phyloP scores from a whole-genome alignment of 129 eudicot species.

The Silybum marianum region DNA sequence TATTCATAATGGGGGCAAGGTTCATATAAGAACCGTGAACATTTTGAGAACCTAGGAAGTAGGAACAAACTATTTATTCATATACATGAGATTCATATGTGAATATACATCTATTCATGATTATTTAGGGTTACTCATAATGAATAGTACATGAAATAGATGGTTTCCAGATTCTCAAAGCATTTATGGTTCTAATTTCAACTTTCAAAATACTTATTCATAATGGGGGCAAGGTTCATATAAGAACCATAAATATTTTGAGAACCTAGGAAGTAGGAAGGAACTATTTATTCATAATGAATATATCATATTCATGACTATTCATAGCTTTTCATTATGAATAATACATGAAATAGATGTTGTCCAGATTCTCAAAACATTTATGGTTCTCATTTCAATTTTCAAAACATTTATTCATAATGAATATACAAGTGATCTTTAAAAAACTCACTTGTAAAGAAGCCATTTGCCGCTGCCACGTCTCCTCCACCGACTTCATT shows the following conservation, averaged over 20 bases:
- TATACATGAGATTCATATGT: too few relatives aligned
- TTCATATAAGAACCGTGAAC: not conserved
- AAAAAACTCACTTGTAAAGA: slow-evolving; percentile 77
- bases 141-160: not conserved
- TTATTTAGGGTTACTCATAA: not conserved
- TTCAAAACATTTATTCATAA: too few relatives aligned
- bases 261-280: too few relatives aligned
- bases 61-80: not conserved
- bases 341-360: not conserved
- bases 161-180: not conserved
- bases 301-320: too few relatives aligned
- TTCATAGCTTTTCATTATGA: not conserved
- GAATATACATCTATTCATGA: too few relatives aligned
- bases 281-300: not conserved
- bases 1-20: not conserved
- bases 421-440: not conserved
- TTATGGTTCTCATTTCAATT: too few relatives aligned
- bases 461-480: slow-evolving; percentile 78
- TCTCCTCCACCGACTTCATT: slow-evolving; percentile 82
- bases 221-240: not conserved
- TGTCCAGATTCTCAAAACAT: not conserved
- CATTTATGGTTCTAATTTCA: too few relatives aligned
- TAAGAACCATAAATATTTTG: not conserved
- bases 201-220: too few relatives aligned
- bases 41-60: not conserved